Evolutionary conservation across 1,284 basidiomycete species (phyloP), one percentile per base, ranked within the genome.

Genomic region (Ustilago trichophora): DNA sequence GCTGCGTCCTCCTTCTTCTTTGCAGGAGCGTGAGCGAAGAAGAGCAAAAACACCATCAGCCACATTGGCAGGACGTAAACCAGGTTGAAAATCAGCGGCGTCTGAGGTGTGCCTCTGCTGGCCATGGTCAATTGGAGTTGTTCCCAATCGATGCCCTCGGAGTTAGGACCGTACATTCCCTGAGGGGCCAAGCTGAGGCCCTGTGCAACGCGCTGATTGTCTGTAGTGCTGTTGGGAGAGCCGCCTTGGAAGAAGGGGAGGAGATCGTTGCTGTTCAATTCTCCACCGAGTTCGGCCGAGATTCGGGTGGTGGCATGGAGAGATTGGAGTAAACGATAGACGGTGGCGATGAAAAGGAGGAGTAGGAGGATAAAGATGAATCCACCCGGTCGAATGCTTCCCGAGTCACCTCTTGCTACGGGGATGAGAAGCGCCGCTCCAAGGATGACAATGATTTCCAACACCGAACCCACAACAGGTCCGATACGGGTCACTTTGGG

Each of bases 41-140:
- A 73, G 16, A 73, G 62, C 27, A 72, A 37, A 32, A 73, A 67
- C 3, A 71, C 57, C 67, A 66, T 67, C 22, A 73, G 29, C 71
- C 71, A 73, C 67, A 59, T 62, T n/a, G 72, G 72, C 16, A 73
- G 27, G 5, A 73, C 48, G 33, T 73, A 73, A 12, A 73, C 72
- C 48, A 73, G 36, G 22, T 73, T 73, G 40, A 73, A 72, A 31
- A 73, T 66, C 27, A 71, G 21, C 18, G 72, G 72, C 3, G 68
- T 71, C 35, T 73, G 72, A 3, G 67, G 66, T 4, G 40, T 55
- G 18, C 55, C 52, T 21, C 72, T 58, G 26, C 57, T 59, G 4
- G 72, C 54, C 53, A 72, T 58, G 26, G 72, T 68, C 32, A 60
- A 34, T 24, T 73, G 72, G 15, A 73, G 22, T 32, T 73, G 72